phyloP scores from a whole-genome alignment of 495 filamentous ascomycete genomes.

The Podospora didyma region DNA sequence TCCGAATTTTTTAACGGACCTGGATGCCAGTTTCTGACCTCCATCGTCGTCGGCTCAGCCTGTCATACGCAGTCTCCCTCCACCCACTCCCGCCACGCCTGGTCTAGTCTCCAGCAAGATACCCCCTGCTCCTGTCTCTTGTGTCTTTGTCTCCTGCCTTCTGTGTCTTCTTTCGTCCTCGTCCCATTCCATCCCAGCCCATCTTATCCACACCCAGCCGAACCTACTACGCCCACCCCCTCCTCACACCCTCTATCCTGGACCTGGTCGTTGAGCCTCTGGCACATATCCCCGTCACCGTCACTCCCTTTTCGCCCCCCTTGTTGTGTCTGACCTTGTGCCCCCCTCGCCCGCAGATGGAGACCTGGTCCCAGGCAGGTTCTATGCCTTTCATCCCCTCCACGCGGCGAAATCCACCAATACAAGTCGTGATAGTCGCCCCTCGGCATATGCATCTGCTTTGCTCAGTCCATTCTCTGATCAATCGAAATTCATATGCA shows the following conservation, averaged over 20 bases:
- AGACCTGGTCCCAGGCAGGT: conserved; percentile 20
- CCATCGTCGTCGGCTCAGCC: conserved; percentile 17
- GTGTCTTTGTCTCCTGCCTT: conserved; percentile 14
- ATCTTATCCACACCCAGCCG: conserved; percentile 1
- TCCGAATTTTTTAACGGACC: conserved; percentile 9
- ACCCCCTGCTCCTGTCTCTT: conserved; percentile 12
- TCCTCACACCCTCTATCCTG: conserved; percentile 7
- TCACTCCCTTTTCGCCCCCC: conserved; percentile 18
- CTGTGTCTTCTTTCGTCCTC: neutral
- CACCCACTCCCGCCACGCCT: conserved; percentile 22
- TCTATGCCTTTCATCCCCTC: conserved; percentile 18
- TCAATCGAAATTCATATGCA: conserved; percentile 38
- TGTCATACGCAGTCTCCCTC: conserved; percentile 26
- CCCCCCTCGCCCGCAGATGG: conserved; percentile 25
- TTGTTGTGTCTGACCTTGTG: conserved; percentile 16
- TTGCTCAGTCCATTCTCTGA: conserved; percentile 37
- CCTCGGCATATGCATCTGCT: conserved; percentile 34
- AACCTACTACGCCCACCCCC: conserved; percentile 23
- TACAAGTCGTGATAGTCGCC: conserved; percentile 30
- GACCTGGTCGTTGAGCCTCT: conserved; percentile 29
- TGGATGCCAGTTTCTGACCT: conserved; percentile 14
- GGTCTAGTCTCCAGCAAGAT: conserved; percentile 17
- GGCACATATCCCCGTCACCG: conserved; percentile 14
- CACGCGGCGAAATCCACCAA: conserved; percentile 23
- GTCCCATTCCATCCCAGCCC: conserved; percentile 15